Evolutionary conservation across 169 alveolate genomes (phyloP).

Genomic region (Eimeria praecox): DNA sequence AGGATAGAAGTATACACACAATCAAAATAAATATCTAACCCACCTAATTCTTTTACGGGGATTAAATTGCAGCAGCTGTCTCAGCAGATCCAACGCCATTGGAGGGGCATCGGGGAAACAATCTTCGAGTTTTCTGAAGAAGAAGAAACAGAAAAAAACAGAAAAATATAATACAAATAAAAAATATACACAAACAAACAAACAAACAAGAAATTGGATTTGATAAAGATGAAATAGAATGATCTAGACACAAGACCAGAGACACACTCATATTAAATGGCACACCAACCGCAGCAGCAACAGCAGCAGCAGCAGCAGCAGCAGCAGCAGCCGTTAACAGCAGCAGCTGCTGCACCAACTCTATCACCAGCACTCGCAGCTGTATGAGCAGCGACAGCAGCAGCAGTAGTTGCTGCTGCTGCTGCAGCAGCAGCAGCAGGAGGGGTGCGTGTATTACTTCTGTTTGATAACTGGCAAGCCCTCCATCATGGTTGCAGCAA

Average conservation of each 20-base stretch:
- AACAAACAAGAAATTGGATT: neutral
- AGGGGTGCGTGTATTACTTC: neutral
- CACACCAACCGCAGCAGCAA: neutral
- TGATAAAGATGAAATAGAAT: neutral
- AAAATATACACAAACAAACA: neutral
- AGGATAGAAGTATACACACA: neutral
- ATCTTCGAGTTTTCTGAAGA: constrained; percentile 82
- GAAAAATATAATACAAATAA: neutral
- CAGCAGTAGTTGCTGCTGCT: neutral
- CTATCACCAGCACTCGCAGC: neutral
- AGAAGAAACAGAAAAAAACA: neutral
- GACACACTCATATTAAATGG: neutral
- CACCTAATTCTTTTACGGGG: constrained; percentile 91
- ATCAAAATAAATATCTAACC: neutral
- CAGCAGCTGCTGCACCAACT: neutral
- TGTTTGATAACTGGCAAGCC: constrained; percentile 84
- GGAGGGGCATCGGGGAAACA: constrained; percentile 85
- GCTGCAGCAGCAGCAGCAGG: neutral
- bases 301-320: constrained; percentile 27
- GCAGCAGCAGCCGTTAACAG: neutral
- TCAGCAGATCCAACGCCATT: constrained; percentile 94
- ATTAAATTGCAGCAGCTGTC: constrained; percentile 92
- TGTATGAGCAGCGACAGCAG: neutral
- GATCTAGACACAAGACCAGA: neutral
- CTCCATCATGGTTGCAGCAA: constrained; percentile 94